Evolutionary conservation across 129 eudicot species (phyloP), one percentile per base, ranked within the genome.

Genomic region (Escallonia herrerae): DNA sequence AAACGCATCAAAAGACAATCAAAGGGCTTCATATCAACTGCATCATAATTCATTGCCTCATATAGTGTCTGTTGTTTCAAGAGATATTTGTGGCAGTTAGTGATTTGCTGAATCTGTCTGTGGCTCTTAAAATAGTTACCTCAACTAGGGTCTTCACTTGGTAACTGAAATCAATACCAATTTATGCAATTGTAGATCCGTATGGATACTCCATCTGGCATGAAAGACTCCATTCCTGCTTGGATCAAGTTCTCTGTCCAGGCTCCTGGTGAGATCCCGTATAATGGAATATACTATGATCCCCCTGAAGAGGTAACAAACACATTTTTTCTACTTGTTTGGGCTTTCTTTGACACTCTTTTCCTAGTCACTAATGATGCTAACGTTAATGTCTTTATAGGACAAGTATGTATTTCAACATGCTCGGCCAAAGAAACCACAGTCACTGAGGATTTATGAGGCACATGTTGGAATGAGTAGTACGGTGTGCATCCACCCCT

Each of bases 391-490:
- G 3, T 72, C 42, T 82, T 79, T 51, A 66, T 81, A 89, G 99
- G 99, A 94, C 61, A 89, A 82, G 66, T 76, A 89, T 59, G 81
- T 86, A 40, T 94, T 94, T 67, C 72, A 84, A 62, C 97, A 89
- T 82, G 94, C 97, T 60, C 90, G 89, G 67, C 99, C 99, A 50
- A 72, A 78, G 77, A 84, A 74, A 77, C 99, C 99, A 60, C 74
- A 89, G 64, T 94, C 99, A 52, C 86, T 94, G 33, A 76, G 99
- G 75, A 86, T 94, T 59, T 94, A 94, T 47, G 99, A 94, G 77
- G 80, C 95, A 65, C 99, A 94, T 66, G 93, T 94, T 50, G 99
- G 99, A 80, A 94, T 94, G 99, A 94, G 99, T 73, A 94, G 99
- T 75, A 80, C 85, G 86, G 99, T 94, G 69, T 51, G 90, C 60